phyloP scores from a whole-genome alignment of 2,329 filamentous ascomycete species.

The Fusarium napiforme region DNA sequence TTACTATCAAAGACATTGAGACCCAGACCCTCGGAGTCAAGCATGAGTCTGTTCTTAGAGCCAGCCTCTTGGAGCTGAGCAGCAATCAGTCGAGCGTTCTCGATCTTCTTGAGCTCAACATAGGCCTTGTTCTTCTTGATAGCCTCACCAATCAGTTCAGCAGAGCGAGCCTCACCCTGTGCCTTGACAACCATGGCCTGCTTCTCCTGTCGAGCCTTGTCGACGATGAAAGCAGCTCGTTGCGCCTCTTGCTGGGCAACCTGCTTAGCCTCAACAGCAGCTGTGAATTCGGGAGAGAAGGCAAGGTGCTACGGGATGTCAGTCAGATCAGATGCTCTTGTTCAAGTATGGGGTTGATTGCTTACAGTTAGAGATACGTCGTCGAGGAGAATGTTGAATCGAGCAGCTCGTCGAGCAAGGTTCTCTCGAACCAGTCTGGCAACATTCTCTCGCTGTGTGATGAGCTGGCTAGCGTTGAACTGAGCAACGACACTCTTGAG shows the following conservation, averaged over 20 bases:
- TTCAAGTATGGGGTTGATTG: neutral
- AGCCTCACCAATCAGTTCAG: slow-evolving; percentile 96
- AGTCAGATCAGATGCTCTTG: neutral
- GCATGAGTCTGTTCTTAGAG: slow-evolving; percentile 91
- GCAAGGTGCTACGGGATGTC: slow-evolving; percentile 67
- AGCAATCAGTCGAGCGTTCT: slow-evolving; percentile 94
- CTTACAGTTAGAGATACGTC: slow-evolving; percentile 95
- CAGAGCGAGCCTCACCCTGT: slow-evolving; percentile 98
- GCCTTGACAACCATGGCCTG: slow-evolving; percentile 98
- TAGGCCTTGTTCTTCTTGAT: slow-evolving; percentile 99
- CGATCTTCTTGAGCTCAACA: slow-evolving; percentile 96
- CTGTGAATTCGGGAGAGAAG: slow-evolving; percentile 79
- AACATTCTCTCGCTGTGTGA: slow-evolving; percentile 98
- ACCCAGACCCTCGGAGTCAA: slow-evolving; percentile 90
- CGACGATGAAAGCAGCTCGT: slow-evolving; percentile 94
- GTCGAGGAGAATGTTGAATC: slow-evolving; percentile 97
- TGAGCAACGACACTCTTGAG: slow-evolving; percentile 98
- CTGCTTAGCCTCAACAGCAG: slow-evolving; percentile 78
- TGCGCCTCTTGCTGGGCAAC: slow-evolving; percentile 93
- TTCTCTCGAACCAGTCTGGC: slow-evolving; percentile 92
- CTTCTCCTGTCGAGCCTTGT: slow-evolving; percentile 99
- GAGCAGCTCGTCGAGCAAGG: slow-evolving; percentile 86
- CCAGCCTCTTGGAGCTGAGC: slow-evolving; percentile 84
- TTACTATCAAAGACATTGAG: slow-evolving; percentile 79
- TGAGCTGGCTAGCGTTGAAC: slow-evolving; percentile 98